Evolutionary conservation across 116 monocot genomes (phyloP), one percentile per base, ranked within the genome.

Genomic region (Dioscorea cayenensis): DNA sequence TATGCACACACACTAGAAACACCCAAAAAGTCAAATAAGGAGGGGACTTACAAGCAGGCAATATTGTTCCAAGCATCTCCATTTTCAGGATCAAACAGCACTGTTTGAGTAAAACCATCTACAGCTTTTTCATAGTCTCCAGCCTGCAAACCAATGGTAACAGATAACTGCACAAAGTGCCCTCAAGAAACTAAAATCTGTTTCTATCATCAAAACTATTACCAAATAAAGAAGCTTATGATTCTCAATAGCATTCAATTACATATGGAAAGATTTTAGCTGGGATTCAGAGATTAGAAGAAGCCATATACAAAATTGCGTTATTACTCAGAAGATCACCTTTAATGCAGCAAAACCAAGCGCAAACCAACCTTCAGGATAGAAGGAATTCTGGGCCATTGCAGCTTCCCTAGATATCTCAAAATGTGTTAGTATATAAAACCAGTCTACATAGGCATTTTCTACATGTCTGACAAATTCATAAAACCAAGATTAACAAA

Each of bases 41-140:
- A 8, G 62, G 60, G 7, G 64, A 59, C 88, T 55, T 94, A 94
- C 93, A 99, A 71, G 71, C 86, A 86, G 72, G 88, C 97, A 81
- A 99, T 84, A 75, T 99, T 99, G 77, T 90, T 99, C 97, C 93
- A 99, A 68, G 97, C 97, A 72, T 99, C 94, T 63, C 91, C 94
- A 85, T 94, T 90, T 36, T 99, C 97, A 66, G 97, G 97, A 82
- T 99, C 94, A 74, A 99, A 76, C 84, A 93, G 97, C 68, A 99
- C 94, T 71, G 94, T 83, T 78, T 82, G 90, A 70, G 83, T 99
- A 80, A 93, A 99, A 22, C 78, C 90, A 80, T 99, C 97, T 60
- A 99, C 64, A 32, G 99, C 99, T 81, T 81, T 99, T 48, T 91
- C 85, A 78, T 83, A 69, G 84, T 99, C 94, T 71, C 76, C 72